phyloP scores from a whole-genome alignment of 257 asterid species.

The Euphrasia confusa region DNA sequence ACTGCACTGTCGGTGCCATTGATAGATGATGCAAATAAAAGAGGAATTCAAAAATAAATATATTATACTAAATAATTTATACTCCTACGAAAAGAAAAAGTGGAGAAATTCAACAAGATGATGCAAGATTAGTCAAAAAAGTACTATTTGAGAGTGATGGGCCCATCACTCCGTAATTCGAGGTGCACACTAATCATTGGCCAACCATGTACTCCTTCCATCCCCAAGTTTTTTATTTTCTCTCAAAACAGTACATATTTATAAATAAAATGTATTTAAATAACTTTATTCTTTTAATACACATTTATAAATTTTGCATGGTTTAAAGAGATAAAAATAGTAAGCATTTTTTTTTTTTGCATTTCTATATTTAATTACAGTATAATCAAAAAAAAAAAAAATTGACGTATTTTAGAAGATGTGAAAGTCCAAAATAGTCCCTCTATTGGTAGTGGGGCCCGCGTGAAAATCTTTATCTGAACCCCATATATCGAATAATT shows the following conservation, averaged over 20 bases:
- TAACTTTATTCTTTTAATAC: no score
- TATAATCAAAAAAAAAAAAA: neutral
- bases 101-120: constrained; percentile 12
- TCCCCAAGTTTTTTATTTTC: no score
- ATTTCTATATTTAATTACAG: neutral
- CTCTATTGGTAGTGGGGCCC: constrained; percentile 11
- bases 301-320: no score
- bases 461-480: constrained; percentile 5
- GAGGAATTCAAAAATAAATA: neutral
- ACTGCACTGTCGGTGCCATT: constrained; percentile 29
- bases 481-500: constrained; percentile 10
- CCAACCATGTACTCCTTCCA: neutral
- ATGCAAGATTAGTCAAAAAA: constrained; percentile 16
- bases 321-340: no score
- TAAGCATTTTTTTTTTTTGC: neutral
- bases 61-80: no score
- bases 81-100: neutral
- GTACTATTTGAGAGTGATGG: constrained; percentile 21
- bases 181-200: constrained; percentile 24
- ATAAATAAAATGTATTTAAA: no score
- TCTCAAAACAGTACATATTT: no score
- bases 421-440: neutral
- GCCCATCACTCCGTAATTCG: constrained; percentile 22
- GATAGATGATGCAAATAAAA: constrained; percentile 12
- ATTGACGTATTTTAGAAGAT: neutral